Conservation (phyloP, 768 basidiomycete genomes). For the Tulasnella sp. region DNA sequence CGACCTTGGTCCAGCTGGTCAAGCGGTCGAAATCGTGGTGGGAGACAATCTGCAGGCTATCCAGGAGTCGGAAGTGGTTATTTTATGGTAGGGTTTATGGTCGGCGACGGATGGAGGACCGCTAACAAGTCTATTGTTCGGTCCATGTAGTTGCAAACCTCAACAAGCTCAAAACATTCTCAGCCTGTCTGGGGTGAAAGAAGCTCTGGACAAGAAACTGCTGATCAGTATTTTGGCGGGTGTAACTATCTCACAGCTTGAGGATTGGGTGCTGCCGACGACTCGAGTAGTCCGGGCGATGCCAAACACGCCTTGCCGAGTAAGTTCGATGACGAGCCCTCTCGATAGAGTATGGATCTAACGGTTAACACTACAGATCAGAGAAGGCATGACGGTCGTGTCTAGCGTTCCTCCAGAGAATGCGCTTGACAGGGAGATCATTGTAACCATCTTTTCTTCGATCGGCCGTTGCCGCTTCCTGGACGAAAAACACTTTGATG, state of each 20-base stretch:
- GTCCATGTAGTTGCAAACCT: slow-evolving; percentile 73
- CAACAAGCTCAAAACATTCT: slow-evolving; percentile 75
- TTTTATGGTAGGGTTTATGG: slow-evolving; percentile 62
- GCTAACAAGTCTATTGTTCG: neutral
- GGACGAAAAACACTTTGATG: slow-evolving; percentile 98
- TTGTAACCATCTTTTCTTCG: slow-evolving; percentile 91
- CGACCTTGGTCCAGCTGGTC: slow-evolving; percentile 38
- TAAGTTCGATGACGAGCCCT: slow-evolving; percentile 32
- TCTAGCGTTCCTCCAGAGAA: slow-evolving; percentile 50
- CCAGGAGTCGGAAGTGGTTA: slow-evolving; percentile 67
- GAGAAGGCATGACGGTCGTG: slow-evolving; percentile 97
- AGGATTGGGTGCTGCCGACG: slow-evolving; percentile 60
- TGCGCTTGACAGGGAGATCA: slow-evolving; percentile 53
- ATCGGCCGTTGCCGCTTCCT: slow-evolving; percentile 94
- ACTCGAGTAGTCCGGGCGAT: slow-evolving; percentile 90
- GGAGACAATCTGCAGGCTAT: slow-evolving; percentile 66
- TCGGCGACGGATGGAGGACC: no score
- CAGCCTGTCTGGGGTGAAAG: slow-evolving; percentile 60
- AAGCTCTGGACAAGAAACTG: slow-evolving; percentile 82
- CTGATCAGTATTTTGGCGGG: slow-evolving; percentile 98
- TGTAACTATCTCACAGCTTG: slow-evolving; percentile 77
- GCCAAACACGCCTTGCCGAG: slow-evolving; percentile 97
- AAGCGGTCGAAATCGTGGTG: slow-evolving; percentile 61
- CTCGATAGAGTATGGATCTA: neutral
- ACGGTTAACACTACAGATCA: slow-evolving; percentile 52